A percentile compares a stretch with the other conserved stretches of the same genome.
Conservation (phyloP, 108 stramenopile species). For the Epithemia pelagica region DNA sequence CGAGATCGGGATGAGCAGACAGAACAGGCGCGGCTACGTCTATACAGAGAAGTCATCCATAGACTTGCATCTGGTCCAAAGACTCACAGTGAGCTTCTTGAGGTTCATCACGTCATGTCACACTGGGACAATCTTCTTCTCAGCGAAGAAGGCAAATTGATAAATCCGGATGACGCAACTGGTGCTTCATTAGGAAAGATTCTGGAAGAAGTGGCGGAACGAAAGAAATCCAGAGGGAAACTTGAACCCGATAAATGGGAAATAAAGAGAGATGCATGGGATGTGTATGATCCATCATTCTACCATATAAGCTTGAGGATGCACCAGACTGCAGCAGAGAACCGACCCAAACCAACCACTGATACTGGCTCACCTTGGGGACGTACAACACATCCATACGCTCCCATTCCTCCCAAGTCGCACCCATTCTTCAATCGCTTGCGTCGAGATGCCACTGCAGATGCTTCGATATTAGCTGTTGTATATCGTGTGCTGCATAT, state of each 20-base stretch:
- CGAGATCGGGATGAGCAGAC: slow-evolving; percentile 33
- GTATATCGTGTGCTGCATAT: slow-evolving; percentile 65
- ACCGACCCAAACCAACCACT: slow-evolving; percentile 42
- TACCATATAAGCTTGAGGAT: slow-evolving; percentile 50
- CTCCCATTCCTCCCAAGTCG: slow-evolving; percentile 40
- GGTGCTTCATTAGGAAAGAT: slow-evolving; percentile 71
- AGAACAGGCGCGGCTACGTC: slow-evolving; percentile 55
- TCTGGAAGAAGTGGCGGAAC: slow-evolving; percentile 61
- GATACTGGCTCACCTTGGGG: slow-evolving; percentile 13
- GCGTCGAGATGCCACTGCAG: slow-evolving; percentile 63
- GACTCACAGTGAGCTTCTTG: slow-evolving; percentile 72
- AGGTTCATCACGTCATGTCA: slow-evolving; percentile 62
- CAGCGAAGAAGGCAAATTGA: slow-evolving; percentile 46
- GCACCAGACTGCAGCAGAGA: slow-evolving; percentile 72
- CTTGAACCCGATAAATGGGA: slow-evolving; percentile 73
- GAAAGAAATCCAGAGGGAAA: slow-evolving; percentile 45
- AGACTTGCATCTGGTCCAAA: slow-evolving; percentile 68
- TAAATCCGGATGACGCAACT: slow-evolving; percentile 79
- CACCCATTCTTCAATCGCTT: slow-evolving; percentile 54
- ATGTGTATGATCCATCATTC: slow-evolving; percentile 79
- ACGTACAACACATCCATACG: slow-evolving; percentile 43
- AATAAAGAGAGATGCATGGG: slow-evolving; percentile 52
- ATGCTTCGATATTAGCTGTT: slow-evolving; percentile 51
- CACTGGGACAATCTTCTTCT: slow-evolving; percentile 55
- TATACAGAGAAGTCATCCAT: slow-evolving; percentile 76